Evolutionary conservation across 2,329 filamentous ascomycete genomes (phyloP).

Genomic region (Hypoxylon sp.): DNA sequence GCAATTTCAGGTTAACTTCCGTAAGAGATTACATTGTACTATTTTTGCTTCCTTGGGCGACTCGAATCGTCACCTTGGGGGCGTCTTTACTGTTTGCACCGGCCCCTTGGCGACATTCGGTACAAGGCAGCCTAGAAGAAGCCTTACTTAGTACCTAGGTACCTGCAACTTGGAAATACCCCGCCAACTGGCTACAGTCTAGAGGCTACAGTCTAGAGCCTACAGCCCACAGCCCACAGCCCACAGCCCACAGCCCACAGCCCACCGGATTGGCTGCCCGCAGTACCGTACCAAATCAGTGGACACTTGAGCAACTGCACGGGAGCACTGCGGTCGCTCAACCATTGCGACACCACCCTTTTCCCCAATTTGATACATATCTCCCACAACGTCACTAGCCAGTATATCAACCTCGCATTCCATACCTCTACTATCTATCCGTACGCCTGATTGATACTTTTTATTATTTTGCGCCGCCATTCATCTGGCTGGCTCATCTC

Average conservation of each 20-base stretch:
- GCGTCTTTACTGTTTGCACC: slow-evolving; percentile 18
- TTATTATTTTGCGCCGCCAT: slow-evolving; percentile 41
- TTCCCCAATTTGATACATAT: slow-evolving; percentile 45
- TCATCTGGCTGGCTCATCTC: slow-evolving; percentile 51
- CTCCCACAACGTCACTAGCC: slow-evolving; percentile 43
- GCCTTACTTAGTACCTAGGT: too few relatives aligned
- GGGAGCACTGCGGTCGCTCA: slow-evolving; percentile 38
- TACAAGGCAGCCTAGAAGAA: slow-evolving; percentile 31
- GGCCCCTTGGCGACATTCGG: slow-evolving; percentile 27
- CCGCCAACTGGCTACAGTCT: slow-evolving; percentile 25
- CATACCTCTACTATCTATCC: slow-evolving; percentile 22
- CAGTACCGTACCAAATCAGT: slow-evolving; percentile 29
- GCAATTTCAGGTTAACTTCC: slow-evolving; percentile 26
- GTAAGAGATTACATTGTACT: slow-evolving; percentile 25
- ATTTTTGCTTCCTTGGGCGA: slow-evolving; percentile 27
- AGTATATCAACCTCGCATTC: slow-evolving; percentile 37
- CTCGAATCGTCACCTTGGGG: slow-evolving; percentile 27
- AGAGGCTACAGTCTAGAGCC: slow-evolving; percentile 35
- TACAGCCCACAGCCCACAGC: slow-evolving; percentile 36
- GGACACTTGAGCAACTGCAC: neutral
- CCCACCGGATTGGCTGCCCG: slow-evolving; percentile 43
- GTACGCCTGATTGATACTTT: slow-evolving; percentile 23
- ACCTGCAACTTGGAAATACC: slow-evolving; percentile 19
- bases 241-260: slow-evolving; percentile 30
- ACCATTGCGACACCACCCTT: slow-evolving; percentile 44